Evolutionary conservation across 164 flowering plant species (phyloP), one percentile per base, ranked within the genome.

Genomic region (Sextonia rubra): DNA sequence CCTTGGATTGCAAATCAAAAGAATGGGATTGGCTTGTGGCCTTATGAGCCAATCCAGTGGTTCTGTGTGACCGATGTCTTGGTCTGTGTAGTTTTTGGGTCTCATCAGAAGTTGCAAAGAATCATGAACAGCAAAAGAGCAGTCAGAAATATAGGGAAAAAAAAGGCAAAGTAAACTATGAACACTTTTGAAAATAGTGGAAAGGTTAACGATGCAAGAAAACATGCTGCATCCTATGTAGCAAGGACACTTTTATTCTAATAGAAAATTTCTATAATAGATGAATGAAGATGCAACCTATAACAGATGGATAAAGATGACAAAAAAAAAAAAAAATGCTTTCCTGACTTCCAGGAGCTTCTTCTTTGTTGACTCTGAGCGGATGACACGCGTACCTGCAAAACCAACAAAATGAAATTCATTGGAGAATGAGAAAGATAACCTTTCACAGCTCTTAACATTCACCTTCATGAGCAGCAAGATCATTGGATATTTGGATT

Each of bases 1-100:
- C 86, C 71, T 91, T 91, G 4, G 91, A 88, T 32, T 91, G 92
- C 7, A 91, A 92, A 70, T 94, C 97, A 79, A 83, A 82, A 17
- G 97, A 94, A 64, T 90, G 81, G 29, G 97, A 84, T 65, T 89
- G 83, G 85, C 90, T 88, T 72, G 86, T 69, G 48, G 90, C 82
- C 85, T 86, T 91, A 71, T 88, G 90, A 75, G 94, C 85, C 64
- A 92, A 88, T n/a, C 85, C 87, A 14, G 80, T 80, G 15, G 92
- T 83, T 77, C 83, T 90, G 61, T 84, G 94, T 15, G 77, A 77
- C 62, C 96, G 85, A 71, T 85, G 89, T 83, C 89, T 90, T 64
- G 93, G 82, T 74, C 87, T 83, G 56, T 85, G 86, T 32, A 87
- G 84, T 85, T 90, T 94, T 77, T 85, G 93, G 17, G 91, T 82